These are phyloP conservation scores for Tylopilus subfusipes DNA, from an alignment of 768 basidiomycete species.

Conservation along the genomic window DNA sequence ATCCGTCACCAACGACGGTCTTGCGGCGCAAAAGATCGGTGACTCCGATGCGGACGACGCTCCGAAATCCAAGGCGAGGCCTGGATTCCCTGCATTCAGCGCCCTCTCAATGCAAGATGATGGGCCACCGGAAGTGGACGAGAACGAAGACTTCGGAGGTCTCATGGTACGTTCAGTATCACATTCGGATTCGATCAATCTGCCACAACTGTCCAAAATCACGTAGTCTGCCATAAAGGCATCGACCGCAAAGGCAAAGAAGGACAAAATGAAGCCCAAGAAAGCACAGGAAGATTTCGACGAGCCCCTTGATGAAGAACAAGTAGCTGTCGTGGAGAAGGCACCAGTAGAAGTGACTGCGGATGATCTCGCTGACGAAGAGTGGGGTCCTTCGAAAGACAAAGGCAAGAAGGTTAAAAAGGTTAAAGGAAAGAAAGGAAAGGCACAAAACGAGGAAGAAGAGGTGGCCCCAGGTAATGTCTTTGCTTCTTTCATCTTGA, in stretches of 20 bases:
- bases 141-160: conserved; percentile 68
- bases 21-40: conserved; percentile 25
- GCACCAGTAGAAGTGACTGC: conserved; percentile 52
- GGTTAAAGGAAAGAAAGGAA: conserved; percentile 21
- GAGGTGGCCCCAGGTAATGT: conserved; percentile 11
- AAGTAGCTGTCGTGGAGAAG: conserved; percentile 31
- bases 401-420: conserved; percentile 23
- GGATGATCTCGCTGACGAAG: conserved; percentile 73
- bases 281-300: conserved; percentile 34
- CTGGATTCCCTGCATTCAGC: conserved; percentile 51
- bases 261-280: conserved; percentile 52
- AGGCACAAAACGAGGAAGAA: conserved; percentile 15
- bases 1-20: conserved; percentile 43
- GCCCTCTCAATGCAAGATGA: conserved; percentile 43
- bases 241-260: conserved; percentile 46
- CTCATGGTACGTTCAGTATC: conserved; percentile 55
- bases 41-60: conserved; percentile 44
- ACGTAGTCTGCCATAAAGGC: conserved; percentile 63
- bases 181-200: neutral
- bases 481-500: neutral
- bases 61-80: conserved; percentile 27
- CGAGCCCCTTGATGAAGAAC: conserved; percentile 27
- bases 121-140: conserved; percentile 44
- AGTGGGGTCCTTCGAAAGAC: conserved; percentile 51
- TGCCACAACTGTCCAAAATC: neutral